Conservation (phyloP, 2,329 filamentous ascomycete genomes). For the Colletotrichum sp. region DNA sequence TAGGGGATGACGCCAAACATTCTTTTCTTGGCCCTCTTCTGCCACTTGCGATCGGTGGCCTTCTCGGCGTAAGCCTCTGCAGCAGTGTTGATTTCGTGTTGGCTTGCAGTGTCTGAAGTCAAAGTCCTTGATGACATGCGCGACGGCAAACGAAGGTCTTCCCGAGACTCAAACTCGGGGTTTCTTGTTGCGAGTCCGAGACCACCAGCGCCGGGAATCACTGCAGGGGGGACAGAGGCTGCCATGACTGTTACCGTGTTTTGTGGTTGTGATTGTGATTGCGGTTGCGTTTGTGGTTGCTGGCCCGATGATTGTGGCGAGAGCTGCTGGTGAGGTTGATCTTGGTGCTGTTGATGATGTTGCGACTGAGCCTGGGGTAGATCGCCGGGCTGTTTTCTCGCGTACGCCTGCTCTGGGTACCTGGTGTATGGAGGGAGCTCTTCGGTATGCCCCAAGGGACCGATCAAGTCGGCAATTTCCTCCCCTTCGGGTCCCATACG, state of each 20-base stretch:
- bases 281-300: conserved; percentile 5
- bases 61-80: conserved; percentile 54
- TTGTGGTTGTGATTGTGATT: conserved; percentile 10
- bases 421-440: conserved; percentile 90
- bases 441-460: conserved; percentile 87
- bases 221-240: conserved; percentile 16
- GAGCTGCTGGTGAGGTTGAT: neutral
- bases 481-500: conserved; percentile 81
- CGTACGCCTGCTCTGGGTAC: conserved; percentile 78
- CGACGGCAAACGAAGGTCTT: conserved; percentile 57
- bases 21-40: conserved; percentile 57
- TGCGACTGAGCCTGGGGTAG: neutral
- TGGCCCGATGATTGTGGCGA: neutral
- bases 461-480: conserved; percentile 85
- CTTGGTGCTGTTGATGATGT: conserved; percentile 17
- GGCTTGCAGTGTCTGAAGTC: conserved; percentile 51
- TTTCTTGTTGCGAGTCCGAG: conserved; percentile 66
- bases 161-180: conserved; percentile 65
- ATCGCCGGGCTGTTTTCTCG: conserved; percentile 49
- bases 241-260: conserved; percentile 10
- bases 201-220: conserved; percentile 63
- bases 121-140: conserved; percentile 59
- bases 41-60: conserved; percentile 44
- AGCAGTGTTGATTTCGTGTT: conserved; percentile 60
- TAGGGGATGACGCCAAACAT: conserved; percentile 65